Evolutionary conservation across 2,329 filamentous ascomycete genomes (phyloP).

Genomic region (Zasmidium cellare): DNA sequence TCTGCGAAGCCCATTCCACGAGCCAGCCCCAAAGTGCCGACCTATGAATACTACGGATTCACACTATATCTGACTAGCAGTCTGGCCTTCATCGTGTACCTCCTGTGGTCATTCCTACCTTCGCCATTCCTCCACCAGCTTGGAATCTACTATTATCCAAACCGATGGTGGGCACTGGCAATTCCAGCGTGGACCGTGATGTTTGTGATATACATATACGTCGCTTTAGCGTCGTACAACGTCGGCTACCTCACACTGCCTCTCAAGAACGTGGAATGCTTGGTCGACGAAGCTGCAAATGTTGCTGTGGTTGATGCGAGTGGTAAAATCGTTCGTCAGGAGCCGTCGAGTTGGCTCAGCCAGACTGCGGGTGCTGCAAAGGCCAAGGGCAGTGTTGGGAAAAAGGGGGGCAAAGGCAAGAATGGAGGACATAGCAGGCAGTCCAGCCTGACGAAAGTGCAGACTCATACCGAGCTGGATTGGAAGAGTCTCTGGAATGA

Average conservation of each 20-base stretch:
- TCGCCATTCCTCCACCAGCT: slow-evolving; percentile 88
- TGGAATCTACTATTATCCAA: slow-evolving; percentile 94
- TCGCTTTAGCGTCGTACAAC: slow-evolving; percentile 89
- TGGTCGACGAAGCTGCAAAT: slow-evolving; percentile 87
- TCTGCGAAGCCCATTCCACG: slow-evolving; percentile 67
- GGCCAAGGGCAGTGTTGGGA: slow-evolving; percentile 28
- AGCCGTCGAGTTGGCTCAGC: slow-evolving; percentile 28
- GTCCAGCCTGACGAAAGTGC: slow-evolving; percentile 32
- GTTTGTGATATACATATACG: slow-evolving; percentile 86
- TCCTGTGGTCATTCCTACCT: slow-evolving; percentile 86
- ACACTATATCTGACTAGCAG: slow-evolving; percentile 90
- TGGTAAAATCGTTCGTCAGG: slow-evolving; percentile 54
- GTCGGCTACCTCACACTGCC: slow-evolving; percentile 82
- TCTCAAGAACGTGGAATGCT: slow-evolving; percentile 76
- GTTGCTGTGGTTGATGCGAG: slow-evolving; percentile 77
- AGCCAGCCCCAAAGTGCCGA: slow-evolving; percentile 91
- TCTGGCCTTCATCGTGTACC: slow-evolving; percentile 71
- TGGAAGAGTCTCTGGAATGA: slow-evolving; percentile 87
- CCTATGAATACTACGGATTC: slow-evolving; percentile 99
- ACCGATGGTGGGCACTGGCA: slow-evolving; percentile 96
- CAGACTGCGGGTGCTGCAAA: slow-evolving; percentile 9
- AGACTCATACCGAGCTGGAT: slow-evolving; percentile 48
- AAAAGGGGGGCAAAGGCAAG: slow-evolving; percentile 39
- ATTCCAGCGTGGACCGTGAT: slow-evolving; percentile 89
- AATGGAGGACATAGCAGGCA: slow-evolving; percentile 38